Percentiles rank a stretch among this genome's conserved stretches.
Evolutionary conservation across 2,329 filamentous ascomycete species (phyloP).

Genomic region (Talaromyces atroroseus): DNA sequence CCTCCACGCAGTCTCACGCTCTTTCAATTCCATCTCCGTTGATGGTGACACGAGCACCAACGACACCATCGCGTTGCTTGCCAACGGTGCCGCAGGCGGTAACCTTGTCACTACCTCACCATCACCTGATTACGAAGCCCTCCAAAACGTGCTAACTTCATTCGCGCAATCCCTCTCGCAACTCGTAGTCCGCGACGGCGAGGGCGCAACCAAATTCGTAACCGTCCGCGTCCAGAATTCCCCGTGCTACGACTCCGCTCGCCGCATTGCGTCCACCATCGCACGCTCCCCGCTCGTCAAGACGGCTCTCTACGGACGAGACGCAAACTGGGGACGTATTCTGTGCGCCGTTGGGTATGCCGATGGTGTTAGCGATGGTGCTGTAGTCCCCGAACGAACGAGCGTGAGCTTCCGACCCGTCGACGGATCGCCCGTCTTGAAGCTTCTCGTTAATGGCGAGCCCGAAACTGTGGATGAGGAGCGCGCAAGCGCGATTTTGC

Average conservation of each 20-base stretch:
- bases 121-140: constrained; percentile 62
- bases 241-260: constrained; percentile 62
- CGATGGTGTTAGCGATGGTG: constrained; percentile 41
- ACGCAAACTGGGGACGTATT: constrained; percentile 98
- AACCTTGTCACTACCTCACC: constrained; percentile 50
- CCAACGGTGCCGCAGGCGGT: constrained; percentile 86
- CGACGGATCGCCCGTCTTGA: constrained; percentile 52
- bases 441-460: constrained; percentile 56
- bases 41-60: constrained; percentile 98
- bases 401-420: constrained; percentile 58
- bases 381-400: constrained; percentile 51
- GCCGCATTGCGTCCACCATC: constrained; percentile 78
- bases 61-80: constrained; percentile 89
- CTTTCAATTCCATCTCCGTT: constrained; percentile 95
- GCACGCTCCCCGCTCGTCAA: constrained; percentile 91
- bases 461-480: constrained; percentile 58
- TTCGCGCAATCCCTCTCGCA: constrained; percentile 84
- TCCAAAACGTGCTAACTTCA: constrained; percentile 64
- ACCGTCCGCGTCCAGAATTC: constrained; percentile 79
- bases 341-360: constrained; percentile 88
- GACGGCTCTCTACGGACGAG: constrained; percentile 92
- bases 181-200: constrained; percentile 90
- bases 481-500: constrained; percentile 54
- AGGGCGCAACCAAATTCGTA: constrained; percentile 97
- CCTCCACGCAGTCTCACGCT: constrained; percentile 67